Base-by-base conservation (phyloP, 2,329 filamentous ascomycete species). In the Shiraia bambusicola region DNA sequence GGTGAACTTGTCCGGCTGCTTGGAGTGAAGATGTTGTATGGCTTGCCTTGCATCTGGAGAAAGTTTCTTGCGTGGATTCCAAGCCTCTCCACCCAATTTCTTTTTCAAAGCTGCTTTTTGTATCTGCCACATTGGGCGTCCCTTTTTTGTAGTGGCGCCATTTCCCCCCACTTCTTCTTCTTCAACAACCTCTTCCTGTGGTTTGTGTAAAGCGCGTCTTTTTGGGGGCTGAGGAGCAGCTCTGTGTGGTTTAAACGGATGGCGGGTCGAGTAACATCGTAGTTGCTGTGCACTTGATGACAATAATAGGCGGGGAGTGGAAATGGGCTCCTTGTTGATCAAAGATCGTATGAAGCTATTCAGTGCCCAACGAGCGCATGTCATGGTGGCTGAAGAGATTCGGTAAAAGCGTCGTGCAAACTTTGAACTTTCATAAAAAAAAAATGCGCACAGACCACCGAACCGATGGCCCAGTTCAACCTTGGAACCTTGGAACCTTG, bases 41-140 rank as follows among this genome's bases (percentile, higher is more conserved):
- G 90, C 91, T n/a, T 87, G 84, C 24, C 96, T 75, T 1, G 91
- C 89, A 67, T 97, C 92, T 0, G 93, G 93, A 0, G 93, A 97
- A 8, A 98, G 78, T 44, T 84, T 84, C 69, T 95, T 96, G 34
- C 80, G 79, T 22, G 93, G 92, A 19, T 78, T 77, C 91, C 92
- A 98, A 8, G 84, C 72, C 28, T 71, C 82, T 6, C 84, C 80
- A 2, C 82, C 82, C 52, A 96, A 93, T 61, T 97, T 98, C 47
- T 80, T 69, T 56, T 84, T 80, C 26, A 94, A 70, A 0, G 83
- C 86, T 2, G 72, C 73, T 65, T 95, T 96, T 53, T 96, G 86
- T 11, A 80, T 66, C 63, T 81, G 77, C 93, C 93, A 97, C 3
- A 59, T 45, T 50, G 83, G 78, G 12, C 53, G 56, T 24, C 58